phyloP scores from a whole-genome alignment of 306 rosid genomes.

The Ammopiptanthus mongolicus region DNA sequence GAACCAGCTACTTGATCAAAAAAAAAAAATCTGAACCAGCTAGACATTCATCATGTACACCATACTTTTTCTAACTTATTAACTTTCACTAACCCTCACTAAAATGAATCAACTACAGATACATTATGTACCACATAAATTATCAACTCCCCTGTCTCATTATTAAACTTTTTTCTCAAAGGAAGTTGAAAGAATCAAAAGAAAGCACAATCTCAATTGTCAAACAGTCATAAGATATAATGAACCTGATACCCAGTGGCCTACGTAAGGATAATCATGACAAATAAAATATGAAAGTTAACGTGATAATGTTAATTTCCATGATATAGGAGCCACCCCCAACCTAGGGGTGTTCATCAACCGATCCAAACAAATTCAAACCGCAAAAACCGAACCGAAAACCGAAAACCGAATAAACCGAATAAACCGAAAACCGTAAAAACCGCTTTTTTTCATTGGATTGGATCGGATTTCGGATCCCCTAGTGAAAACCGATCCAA shows the following conservation, averaged over 20 bases:
- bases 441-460: too few species aligned
- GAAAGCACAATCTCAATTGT: not conserved
- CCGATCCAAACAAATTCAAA: too few species aligned
- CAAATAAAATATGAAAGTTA: not conserved
- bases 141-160: not conserved
- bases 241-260: not conserved
- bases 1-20: not conserved
- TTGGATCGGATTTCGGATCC: too few species aligned
- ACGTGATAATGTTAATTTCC: not conserved
- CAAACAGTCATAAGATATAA: not conserved
- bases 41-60: not conserved
- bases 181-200: not conserved
- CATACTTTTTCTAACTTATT: not conserved
- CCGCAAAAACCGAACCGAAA: too few species aligned
- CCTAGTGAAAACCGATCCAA: too few species aligned
- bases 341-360: too few species aligned
- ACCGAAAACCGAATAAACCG: too few species aligned
- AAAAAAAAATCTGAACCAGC: too few species aligned
- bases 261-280: constrained; percentile 4
- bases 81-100: constrained; percentile 5
- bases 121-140: not conserved
- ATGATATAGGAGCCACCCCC: not conserved
- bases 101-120: constrained; percentile 14
- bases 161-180: not conserved
- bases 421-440: too few species aligned